A percentile compares a stretch with the other conserved stretches of the same genome.
phyloP scores from a whole-genome alignment of 2,329 filamentous ascomycete genomes.

The Trichoderma guizhouense region DNA sequence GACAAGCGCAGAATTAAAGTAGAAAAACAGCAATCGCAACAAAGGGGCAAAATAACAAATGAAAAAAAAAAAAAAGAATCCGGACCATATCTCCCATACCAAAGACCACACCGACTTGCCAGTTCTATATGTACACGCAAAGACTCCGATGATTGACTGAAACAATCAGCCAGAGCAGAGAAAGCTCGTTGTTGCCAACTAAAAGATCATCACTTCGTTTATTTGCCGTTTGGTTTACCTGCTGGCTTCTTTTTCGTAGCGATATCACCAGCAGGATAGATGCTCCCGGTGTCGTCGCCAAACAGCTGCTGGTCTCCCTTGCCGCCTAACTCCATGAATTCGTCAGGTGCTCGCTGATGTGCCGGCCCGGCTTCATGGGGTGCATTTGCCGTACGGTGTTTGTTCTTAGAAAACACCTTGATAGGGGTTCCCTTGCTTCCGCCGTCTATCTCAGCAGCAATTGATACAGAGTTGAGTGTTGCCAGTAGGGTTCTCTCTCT shows the following conservation, averaged over 20 bases:
- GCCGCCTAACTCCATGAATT: constrained; percentile 82
- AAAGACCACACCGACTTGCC: constrained; percentile 3
- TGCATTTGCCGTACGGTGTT: constrained; percentile 36
- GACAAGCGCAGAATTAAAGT: background rate
- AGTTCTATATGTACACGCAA: constrained; percentile 18
- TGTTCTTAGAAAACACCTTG: constrained; percentile 74
- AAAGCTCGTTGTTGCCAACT: background rate
- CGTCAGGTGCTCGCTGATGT: constrained; percentile 62
- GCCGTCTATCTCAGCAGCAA: constrained; percentile 52
- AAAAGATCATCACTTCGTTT: constrained; percentile 2
- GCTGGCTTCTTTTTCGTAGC: constrained; percentile 30
- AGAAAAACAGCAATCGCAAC: background rate
- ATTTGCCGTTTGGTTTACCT: constrained; percentile 26
- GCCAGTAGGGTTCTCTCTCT: constrained; percentile 85
- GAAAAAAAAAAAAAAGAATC: background rate
- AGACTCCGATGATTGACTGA: constrained; percentile 10
- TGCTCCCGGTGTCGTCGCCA: constrained; percentile 55
- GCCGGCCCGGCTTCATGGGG: constrained; percentile 64
- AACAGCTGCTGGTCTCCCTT: constrained; percentile 80
- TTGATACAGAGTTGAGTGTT: constrained; percentile 70
- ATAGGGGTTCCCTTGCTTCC: constrained; percentile 57
- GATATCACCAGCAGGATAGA: constrained; percentile 42
- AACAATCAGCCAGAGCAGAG: background rate
- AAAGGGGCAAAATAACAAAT: background rate
- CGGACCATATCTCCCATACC: constrained; percentile 9